phyloP scores from a whole-genome alignment of 148 eudicot genomes.

The Rheum nobile region DNA sequence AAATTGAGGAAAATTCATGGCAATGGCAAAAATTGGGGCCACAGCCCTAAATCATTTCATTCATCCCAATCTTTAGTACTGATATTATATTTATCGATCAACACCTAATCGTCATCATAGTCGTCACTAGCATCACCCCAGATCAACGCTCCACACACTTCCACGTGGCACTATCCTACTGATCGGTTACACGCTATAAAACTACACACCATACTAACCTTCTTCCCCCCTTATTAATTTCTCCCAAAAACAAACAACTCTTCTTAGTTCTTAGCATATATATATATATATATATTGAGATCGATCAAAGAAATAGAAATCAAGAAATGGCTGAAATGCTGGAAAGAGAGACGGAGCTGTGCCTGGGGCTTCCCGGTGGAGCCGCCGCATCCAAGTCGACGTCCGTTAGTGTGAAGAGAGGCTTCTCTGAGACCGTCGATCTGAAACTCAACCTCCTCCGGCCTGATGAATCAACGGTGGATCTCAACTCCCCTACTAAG shows the following conservation, averaged over 20 bases:
- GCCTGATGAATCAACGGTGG: neutral
- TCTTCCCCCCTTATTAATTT: neutral
- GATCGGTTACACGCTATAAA: slow-evolving; percentile 7
- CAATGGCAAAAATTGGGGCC: neutral
- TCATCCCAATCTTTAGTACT: neutral
- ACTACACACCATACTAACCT: neutral
- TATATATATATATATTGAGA: neutral
- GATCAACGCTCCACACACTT: slow-evolving; percentile 17
- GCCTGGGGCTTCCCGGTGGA: slow-evolving; percentile 42
- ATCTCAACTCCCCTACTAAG: slow-evolving; percentile 9
- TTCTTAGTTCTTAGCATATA: neutral
- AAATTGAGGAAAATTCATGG: slow-evolving; percentile 8
- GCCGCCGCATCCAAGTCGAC: slow-evolving; percentile 14
- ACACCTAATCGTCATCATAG: neutral
- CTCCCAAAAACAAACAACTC: neutral
- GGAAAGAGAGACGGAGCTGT: slow-evolving; percentile 31
- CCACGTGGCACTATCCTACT: slow-evolving; percentile 33
- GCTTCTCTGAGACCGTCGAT: slow-evolving; percentile 56
- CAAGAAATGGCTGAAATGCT: slow-evolving; percentile 6
- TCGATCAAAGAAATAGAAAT: neutral
- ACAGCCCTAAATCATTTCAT: slow-evolving; percentile 1
- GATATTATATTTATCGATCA: neutral
- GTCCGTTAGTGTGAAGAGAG: slow-evolving; percentile 35
- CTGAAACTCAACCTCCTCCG: slow-evolving; percentile 29
- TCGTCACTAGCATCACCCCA: neutral